Percentiles rank a stretch among this genome's conserved stretches.
Conservation (phyloP, 192 early-diverging fungal species). For the Bifiguratus adelaidae region DNA sequence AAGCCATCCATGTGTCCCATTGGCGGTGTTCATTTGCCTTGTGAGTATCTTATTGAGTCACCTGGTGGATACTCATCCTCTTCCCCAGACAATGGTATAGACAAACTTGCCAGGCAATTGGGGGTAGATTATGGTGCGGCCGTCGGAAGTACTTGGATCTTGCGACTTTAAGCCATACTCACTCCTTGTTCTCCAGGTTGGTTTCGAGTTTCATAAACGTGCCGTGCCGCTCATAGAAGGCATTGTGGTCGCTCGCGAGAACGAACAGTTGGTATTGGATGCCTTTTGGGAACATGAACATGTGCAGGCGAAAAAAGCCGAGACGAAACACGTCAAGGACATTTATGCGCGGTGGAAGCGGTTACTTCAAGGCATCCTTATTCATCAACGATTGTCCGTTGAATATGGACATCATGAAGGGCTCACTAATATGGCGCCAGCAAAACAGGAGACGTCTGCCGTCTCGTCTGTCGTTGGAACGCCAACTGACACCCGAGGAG, state of each 20-base stretch:
- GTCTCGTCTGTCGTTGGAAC: too few species aligned
- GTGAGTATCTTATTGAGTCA: conserved; percentile 11
- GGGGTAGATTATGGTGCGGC: conserved; percentile 75
- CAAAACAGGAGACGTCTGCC: too few species aligned
- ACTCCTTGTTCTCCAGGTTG: conserved; percentile 33
- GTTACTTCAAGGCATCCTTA: conserved; percentile 33
- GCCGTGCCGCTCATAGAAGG: conserved; percentile 52
- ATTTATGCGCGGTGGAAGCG: conserved; percentile 41
- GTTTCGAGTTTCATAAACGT: conserved; percentile 58
- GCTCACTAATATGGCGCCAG: too few species aligned
- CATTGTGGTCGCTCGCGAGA: conserved; percentile 55
- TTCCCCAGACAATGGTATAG: conserved; percentile 39
- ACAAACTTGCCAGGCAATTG: conserved; percentile 56
- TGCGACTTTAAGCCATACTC: background rate
- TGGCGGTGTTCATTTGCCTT: conserved; percentile 62
- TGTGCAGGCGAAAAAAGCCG: conserved; percentile 2
- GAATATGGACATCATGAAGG: conserved; percentile 45
- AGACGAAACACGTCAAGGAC: conserved; percentile 26
- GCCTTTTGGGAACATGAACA: conserved; percentile 19
- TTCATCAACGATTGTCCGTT: conserved; percentile 36
- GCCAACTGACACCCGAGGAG: too few species aligned
- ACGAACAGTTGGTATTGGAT: conserved; percentile 40
- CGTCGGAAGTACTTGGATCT: conserved; percentile 47
- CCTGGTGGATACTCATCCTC: background rate
- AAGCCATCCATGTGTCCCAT: conserved; percentile 72